These are phyloP conservation scores for Amphirosellinia nigrospora DNA, from an alignment of 495 filamentous ascomycete genomes.

Conservation along the genomic window DNA sequence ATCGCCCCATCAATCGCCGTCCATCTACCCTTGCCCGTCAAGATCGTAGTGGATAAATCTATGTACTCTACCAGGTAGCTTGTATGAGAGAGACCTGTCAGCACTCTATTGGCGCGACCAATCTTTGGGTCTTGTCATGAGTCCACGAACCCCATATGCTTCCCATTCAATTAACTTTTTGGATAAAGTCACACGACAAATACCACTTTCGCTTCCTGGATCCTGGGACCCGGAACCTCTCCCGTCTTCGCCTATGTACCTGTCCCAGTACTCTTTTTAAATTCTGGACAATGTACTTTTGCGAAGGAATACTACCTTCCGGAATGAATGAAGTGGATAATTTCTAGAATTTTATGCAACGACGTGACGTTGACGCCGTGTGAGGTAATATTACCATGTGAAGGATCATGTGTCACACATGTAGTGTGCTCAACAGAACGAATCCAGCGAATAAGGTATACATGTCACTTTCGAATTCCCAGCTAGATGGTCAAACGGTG, in stretches of 20 bases:
- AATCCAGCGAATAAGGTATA: not conserved
- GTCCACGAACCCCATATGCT: not conserved
- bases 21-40: not conserved
- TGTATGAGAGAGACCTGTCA: slow-evolving; percentile 3
- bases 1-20: slow-evolving; percentile 8
- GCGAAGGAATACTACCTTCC: slow-evolving; percentile 20
- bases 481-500: slow-evolving; percentile 12
- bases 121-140: not conserved
- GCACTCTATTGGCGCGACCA: slow-evolving; percentile 21
- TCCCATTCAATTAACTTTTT: slow-evolving; percentile 7
- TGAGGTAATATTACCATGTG: not conserved
- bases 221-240: slow-evolving; percentile 16
- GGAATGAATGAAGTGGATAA: not conserved
- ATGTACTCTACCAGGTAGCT: not conserved
- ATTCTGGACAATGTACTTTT: not conserved
- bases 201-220: slow-evolving; percentile 12
- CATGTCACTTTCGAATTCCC: not conserved
- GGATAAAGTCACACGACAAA: not conserved
- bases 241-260: not conserved
- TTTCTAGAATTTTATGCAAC: not conserved
- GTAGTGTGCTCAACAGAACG: not conserved
- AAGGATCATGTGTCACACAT: slow-evolving; percentile 1
- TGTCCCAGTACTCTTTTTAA: not conserved
- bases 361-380: not conserved
- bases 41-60: slow-evolving; percentile 1